phyloP scores from a whole-genome alignment of 2,329 filamentous ascomycete genomes.

The Neophaeococcomyces mojaviensis region DNA sequence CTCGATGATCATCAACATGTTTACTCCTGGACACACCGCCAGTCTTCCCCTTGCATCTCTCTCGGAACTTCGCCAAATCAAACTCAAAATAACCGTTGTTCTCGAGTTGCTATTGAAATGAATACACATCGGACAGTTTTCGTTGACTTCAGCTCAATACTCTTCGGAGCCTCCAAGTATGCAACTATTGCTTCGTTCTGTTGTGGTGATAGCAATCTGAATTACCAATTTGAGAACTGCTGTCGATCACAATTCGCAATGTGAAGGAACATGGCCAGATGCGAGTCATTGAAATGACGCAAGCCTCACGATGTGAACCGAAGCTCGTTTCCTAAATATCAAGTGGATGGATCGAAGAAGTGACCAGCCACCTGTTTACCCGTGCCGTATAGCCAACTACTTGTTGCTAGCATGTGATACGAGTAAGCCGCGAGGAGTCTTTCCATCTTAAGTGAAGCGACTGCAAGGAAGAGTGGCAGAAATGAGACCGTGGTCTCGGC shows the following conservation, averaged over 20 bases:
- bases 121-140: background rate
- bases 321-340: background rate
- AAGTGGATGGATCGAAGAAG: background rate
- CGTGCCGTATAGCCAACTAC: background rate
- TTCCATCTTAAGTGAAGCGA: background rate
- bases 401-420: slow-evolving; percentile 2
- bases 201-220: background rate
- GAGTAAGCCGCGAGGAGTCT: background rate
- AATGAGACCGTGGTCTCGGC: slow-evolving; percentile 6
- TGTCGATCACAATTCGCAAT: background rate
- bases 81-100: too few species aligned
- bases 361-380: slow-evolving; percentile 3
- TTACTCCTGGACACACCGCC: too few species aligned
- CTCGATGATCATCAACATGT: too few species aligned
- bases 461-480: slow-evolving; percentile 1
- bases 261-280: background rate
- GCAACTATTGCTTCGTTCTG: background rate
- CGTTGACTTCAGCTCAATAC: background rate
- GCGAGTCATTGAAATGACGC: slow-evolving; percentile 7
- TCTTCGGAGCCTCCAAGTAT: background rate
- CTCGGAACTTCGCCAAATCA: too few species aligned
- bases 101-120: too few species aligned
- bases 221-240: background rate
- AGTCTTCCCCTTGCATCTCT: too few species aligned
- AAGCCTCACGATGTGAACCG: background rate